Percentiles rank a stretch among this genome's conserved stretches.
These are phyloP conservation scores for Aciculosporium take DNA, from an alignment of 2,329 filamentous ascomycete genomes.

Conservation along the genomic window DNA sequence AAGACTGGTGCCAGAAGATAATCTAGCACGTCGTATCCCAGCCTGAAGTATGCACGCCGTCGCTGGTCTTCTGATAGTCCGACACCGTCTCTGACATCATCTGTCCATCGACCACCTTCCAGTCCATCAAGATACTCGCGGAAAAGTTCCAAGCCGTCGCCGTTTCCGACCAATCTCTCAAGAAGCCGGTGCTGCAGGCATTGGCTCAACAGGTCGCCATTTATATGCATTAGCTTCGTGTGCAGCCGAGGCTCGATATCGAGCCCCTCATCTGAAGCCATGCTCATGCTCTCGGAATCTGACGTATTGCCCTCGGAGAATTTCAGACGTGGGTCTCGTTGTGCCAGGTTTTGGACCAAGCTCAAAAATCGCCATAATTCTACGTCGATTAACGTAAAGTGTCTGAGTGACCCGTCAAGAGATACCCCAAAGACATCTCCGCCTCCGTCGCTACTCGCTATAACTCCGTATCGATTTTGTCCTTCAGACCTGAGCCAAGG, in stretches of 20 bases:
- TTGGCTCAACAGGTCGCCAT: constrained; percentile 49
- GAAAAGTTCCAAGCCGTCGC: constrained; percentile 26
- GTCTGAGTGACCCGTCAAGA: constrained; percentile 54
- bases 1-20: constrained; percentile 38
- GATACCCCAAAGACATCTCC: constrained; percentile 48
- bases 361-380: constrained; percentile 54
- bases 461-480: constrained; percentile 24
- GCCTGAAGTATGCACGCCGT: constrained; percentile 25
- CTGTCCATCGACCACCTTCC: constrained; percentile 30
- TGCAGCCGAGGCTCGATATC: constrained; percentile 23
- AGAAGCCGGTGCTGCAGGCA: constrained; percentile 34
- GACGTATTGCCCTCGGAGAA: constrained; percentile 14
- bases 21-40: constrained; percentile 40
- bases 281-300: constrained; percentile 7
- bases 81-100: constrained; percentile 13
- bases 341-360: constrained; percentile 57
- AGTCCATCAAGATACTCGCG: constrained; percentile 34
- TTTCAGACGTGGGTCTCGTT: constrained; percentile 31
- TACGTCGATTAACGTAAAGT: constrained; percentile 51
- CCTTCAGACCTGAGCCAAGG: constrained; percentile 29
- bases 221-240: constrained; percentile 44
- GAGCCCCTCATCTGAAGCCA: constrained; percentile 11
- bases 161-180: constrained; percentile 25
- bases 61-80: constrained; percentile 10
- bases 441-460: constrained; percentile 28